A percentile compares a stretch with the other conserved stretches of the same genome.
These are phyloP conservation scores for Dimocarpus longan DNA, from an alignment of 345 rosid genomes.

Conservation along the genomic window DNA sequence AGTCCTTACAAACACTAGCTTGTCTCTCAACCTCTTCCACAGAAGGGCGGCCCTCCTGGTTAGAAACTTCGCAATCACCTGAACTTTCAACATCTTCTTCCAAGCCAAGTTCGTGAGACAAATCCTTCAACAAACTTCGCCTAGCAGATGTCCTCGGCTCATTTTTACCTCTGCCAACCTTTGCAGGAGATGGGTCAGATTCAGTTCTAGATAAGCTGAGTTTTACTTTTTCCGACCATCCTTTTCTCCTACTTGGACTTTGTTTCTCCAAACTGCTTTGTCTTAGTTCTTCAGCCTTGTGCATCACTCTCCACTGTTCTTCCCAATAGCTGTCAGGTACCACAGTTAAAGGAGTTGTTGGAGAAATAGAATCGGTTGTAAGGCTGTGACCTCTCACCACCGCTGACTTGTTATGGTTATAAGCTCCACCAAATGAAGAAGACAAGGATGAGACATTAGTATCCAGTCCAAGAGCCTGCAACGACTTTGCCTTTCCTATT, in stretches of 20 bases:
- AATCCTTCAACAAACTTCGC: constrained; percentile 71
- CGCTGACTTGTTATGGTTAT: constrained; percentile 43
- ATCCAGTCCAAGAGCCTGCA: constrained; percentile 65
- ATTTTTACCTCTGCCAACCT: constrained; percentile 33
- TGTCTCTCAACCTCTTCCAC: constrained; percentile 35
- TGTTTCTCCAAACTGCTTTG: constrained; percentile 42
- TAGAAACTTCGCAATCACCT: constrained; percentile 27
- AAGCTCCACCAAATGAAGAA: constrained; percentile 30
- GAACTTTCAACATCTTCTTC: constrained; percentile 46
- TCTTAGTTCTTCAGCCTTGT: constrained; percentile 64
- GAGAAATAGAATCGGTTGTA: constrained; percentile 59
- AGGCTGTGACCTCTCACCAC: constrained; percentile 51
- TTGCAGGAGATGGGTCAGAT: constrained; percentile 67
- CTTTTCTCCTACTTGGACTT: constrained; percentile 45
- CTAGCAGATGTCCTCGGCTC: constrained; percentile 48
- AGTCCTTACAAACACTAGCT: constrained; percentile 31
- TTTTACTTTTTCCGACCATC: constrained; percentile 79
- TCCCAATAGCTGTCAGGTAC: constrained; percentile 95
- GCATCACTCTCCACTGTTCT: constrained; percentile 83
- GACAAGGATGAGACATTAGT: constrained; percentile 34
- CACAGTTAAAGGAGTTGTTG: constrained; percentile 56
- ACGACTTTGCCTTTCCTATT: constrained; percentile 71
- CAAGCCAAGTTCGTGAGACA: constrained; percentile 58
- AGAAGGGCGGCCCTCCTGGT: constrained; percentile 22
- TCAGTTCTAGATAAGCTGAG: constrained; percentile 62